Evolutionary conservation across 192 early-diverging fungal genomes (phyloP).

Genomic region (Coemansia sp.): DNA sequence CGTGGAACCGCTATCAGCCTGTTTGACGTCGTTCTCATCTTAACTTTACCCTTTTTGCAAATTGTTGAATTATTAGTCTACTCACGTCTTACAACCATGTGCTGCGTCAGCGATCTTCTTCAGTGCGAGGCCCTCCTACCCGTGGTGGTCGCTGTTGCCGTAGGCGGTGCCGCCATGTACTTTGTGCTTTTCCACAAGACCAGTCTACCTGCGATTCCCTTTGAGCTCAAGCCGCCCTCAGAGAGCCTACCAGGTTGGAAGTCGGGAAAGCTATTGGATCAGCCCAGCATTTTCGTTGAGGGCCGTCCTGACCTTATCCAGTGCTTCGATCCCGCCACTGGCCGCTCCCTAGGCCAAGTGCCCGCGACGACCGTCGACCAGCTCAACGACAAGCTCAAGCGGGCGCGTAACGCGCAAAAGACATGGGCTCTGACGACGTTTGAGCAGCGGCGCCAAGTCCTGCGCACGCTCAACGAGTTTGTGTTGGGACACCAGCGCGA

Average conservation of each 20-base stretch:
- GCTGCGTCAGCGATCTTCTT: slow-evolving; percentile 19
- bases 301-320: slow-evolving; percentile 58
- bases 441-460: slow-evolving; percentile 70
- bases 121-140: slow-evolving; percentile 23
- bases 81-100: slow-evolving; percentile 8
- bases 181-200: slow-evolving; percentile 14
- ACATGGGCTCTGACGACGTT: slow-evolving; percentile 72
- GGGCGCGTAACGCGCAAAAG: slow-evolving; percentile 66
- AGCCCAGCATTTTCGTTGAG: slow-evolving; percentile 33
- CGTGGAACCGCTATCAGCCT: neutral
- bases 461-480: slow-evolving; percentile 72
- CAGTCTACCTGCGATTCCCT: slow-evolving; percentile 33
- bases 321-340: slow-evolving; percentile 87
- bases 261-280: slow-evolving; percentile 23
- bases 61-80: neutral
- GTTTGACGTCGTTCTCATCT: neutral
- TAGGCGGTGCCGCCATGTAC: slow-evolving; percentile 31
- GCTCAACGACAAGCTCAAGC: slow-evolving; percentile 60
- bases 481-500: slow-evolving; percentile 72
- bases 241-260: slow-evolving; percentile 49
- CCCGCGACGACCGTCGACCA: slow-evolving; percentile 61
- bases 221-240: slow-evolving; percentile 39
- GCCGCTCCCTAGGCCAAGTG: slow-evolving; percentile 67
- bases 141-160: slow-evolving; percentile 20
- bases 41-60: neutral